phyloP scores from a whole-genome alignment of 805 yeast species.

The Starmerella stellata region DNA sequence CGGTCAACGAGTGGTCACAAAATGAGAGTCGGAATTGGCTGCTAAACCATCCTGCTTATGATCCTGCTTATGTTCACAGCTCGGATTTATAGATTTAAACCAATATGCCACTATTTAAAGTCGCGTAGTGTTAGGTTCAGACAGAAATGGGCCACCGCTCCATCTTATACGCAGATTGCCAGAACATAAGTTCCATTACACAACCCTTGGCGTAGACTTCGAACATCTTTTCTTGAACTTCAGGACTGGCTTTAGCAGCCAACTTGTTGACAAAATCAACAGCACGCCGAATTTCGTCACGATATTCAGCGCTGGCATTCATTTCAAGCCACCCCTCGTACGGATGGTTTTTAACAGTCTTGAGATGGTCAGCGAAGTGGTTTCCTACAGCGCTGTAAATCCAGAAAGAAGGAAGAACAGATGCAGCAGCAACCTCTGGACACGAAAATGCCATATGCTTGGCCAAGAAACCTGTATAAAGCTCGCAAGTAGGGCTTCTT shows the following conservation, averaged over 20 bases:
- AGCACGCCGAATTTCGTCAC: slow-evolving; percentile 25
- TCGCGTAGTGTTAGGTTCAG: no score
- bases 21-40: no score
- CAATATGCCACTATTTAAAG: no score
- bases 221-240: slow-evolving; percentile 10
- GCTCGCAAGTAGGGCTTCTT: slow-evolving; percentile 12
- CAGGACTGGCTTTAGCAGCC: slow-evolving; percentile 10
- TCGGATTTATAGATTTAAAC: no score
- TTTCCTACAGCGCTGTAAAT: slow-evolving; percentile 22
- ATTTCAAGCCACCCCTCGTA: slow-evolving; percentile 40
- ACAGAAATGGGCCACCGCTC: slow-evolving; percentile 9
- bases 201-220: slow-evolving; percentile 11
- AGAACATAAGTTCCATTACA: slow-evolving; percentile 13
- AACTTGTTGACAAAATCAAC: slow-evolving; percentile 5
- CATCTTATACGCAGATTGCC: slow-evolving; percentile 12
- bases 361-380: slow-evolving; percentile 53
- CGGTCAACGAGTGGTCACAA: no score
- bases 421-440: slow-evolving; percentile 15
- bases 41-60: no score
- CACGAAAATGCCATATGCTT: slow-evolving; percentile 9
- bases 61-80: no score
- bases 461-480: slow-evolving; percentile 12
- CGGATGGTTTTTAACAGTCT: slow-evolving; percentile 27
- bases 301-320: slow-evolving; percentile 44
- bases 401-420: slow-evolving; percentile 17